Conservation (phyloP, 345 rosid species). For the Isatis tinctoria region DNA sequence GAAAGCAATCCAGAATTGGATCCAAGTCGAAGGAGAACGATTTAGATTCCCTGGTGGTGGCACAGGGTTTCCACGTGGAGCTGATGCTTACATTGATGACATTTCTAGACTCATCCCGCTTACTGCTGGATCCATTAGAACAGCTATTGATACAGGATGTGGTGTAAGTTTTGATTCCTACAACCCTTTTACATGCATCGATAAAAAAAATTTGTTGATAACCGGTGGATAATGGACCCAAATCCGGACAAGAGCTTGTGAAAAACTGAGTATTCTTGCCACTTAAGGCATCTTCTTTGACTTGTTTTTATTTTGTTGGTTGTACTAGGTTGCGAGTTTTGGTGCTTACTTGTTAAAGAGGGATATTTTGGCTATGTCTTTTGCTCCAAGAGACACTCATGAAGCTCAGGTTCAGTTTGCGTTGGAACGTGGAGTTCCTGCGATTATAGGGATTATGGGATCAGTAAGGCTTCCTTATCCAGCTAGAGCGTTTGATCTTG, state of each 20-base stretch:
- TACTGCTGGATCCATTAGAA: conserved; percentile 63
- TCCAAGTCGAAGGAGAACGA: conserved; percentile 80
- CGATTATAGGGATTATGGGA: conserved; percentile 83
- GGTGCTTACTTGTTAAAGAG: conserved; percentile 90
- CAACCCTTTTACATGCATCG: neutral
- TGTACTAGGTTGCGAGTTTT: conserved; percentile 83
- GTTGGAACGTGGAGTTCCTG: conserved; percentile 94
- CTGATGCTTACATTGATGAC: conserved; percentile 90
- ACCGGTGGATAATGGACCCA: neutral
- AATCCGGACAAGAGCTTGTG: neutral
- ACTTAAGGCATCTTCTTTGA: neutral
- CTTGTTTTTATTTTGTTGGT: neutral
- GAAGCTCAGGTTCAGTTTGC: conserved; percentile 98
- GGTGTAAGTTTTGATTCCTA: conserved; percentile 53
- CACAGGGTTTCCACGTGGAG: conserved; percentile 88
- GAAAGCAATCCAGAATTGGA: conserved; percentile 98
- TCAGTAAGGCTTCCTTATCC: conserved; percentile 90
- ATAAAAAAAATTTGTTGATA: too few relatives aligned
- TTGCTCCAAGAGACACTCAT: conserved; percentile 96
- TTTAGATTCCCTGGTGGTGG: conserved; percentile 98
- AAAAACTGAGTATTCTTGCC: neutral
- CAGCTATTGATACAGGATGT: conserved; percentile 92
- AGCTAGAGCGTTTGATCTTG: conserved; percentile 92
- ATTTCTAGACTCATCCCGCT: conserved; percentile 73
- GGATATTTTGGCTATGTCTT: conserved; percentile 71